Base-by-base conservation (phyloP, 139 green algal genomes). In the Tetraselmis striata region DNA sequence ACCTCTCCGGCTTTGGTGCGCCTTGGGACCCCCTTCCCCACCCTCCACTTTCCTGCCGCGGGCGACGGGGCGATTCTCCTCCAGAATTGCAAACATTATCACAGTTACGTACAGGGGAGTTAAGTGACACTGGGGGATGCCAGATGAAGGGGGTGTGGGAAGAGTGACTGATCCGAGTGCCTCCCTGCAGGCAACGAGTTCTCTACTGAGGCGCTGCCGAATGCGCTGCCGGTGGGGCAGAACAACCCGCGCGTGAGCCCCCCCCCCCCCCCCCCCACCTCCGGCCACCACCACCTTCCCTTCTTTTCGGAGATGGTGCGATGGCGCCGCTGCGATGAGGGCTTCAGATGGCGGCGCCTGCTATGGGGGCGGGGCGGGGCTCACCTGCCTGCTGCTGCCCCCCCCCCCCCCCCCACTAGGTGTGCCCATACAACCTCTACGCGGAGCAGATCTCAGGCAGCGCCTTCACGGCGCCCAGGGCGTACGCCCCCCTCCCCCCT, bases 401-500 rank as follows among this genome's bases (percentile, higher is more conserved):
- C n/a, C n/a, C n/a, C n/a, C n/a, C n/a, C n/a, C n/a, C n/a, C n/a
- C n/a, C n/a, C n/a, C n/a, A n/a, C n/a, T n/a, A 92, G 86, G 82
- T 91, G 0, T 95, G 92, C 59, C 93, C 96, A 0, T 96, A 95
- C 84, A 91, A 92, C 23, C 85, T 99, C 24, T 99, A 98, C 78
- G 91, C 94, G 0, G 95, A 98, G 90, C 96, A 99, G 88, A 77
- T 99, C 0, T 94, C 87, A 1, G 96, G 96, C 32, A 98, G 93
- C 0, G 91, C 95, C 32, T 99, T 99, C 89, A 98, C 95, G 26
- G 94, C 89, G 0, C 93, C 95, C 0, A 86, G 96, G 0, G 91
- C 83, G 89, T 93, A 82, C 80, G 85, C n/a, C n/a, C n/a, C n/a
- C n/a, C n/a, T n/a, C n/a, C n/a, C n/a, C n/a, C n/a, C n/a, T n/a